phyloP scores from a whole-genome alignment of 108 stramenopile species.

The Skeletonema tropicum region DNA sequence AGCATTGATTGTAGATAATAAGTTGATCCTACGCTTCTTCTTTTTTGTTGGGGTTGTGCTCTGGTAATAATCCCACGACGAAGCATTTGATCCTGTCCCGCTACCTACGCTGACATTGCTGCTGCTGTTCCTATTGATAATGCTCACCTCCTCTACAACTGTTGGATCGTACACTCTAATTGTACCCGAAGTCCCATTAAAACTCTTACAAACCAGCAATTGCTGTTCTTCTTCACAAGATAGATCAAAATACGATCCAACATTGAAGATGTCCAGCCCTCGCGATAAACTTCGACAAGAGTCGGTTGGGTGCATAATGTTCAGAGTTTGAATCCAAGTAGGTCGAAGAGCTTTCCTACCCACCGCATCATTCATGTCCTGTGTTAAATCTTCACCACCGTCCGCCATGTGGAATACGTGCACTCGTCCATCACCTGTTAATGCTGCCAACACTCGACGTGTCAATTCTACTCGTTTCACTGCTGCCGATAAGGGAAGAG shows the following conservation, averaged over 20 bases:
- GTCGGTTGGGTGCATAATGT: constrained; percentile 47
- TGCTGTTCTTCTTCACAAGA: constrained; percentile 33
- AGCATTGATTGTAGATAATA: constrained; percentile 40
- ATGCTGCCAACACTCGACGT: constrained; percentile 34
- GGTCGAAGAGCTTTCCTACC: constrained; percentile 11
- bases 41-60: constrained; percentile 2
- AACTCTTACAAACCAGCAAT: constrained; percentile 47
- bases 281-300: constrained; percentile 34
- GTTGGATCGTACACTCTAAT: constrained; percentile 50
- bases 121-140: constrained; percentile 1
- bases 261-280: constrained; percentile 35
- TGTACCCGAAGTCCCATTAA: constrained; percentile 38
- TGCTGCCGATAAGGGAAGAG: constrained; percentile 44
- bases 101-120: constrained; percentile 29
- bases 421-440: constrained; percentile 44
- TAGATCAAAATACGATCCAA: constrained; percentile 46
- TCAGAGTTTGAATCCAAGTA: constrained; percentile 35
- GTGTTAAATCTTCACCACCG: neutral
- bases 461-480: constrained; percentile 45
- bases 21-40: constrained; percentile 31
- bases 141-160: constrained; percentile 17
- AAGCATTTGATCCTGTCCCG: constrained; percentile 13
- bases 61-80: constrained; percentile 26
- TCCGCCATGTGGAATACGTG: constrained; percentile 40
- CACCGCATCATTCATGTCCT: neutral